A percentile compares a stretch with the other conserved stretches of the same genome.
Evolutionary conservation across 345 rosid genomes (phyloP).

Genomic region (Gossypium herbaceum): DNA sequence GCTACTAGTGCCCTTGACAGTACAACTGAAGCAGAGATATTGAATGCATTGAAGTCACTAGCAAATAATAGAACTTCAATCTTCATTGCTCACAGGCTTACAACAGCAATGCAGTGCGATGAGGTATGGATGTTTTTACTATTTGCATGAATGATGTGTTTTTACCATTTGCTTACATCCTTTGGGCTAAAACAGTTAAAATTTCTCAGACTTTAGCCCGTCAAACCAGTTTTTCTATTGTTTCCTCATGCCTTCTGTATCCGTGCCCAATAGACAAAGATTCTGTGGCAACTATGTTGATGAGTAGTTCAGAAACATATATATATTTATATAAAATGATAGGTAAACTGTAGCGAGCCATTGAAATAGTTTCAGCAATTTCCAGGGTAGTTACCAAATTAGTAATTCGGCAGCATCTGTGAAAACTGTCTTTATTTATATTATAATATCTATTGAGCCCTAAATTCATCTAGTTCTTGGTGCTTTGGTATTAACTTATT

Average conservation of each 20-base stretch:
- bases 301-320: neutral
- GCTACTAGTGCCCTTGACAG: slow-evolving; percentile 99
- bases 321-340: neutral
- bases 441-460: neutral
- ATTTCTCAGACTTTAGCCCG: neutral
- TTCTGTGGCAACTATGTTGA: neutral
- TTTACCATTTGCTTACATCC: neutral
- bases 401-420: neutral
- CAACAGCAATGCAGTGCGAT: slow-evolving; percentile 99
- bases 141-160: neutral
- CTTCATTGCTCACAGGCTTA: slow-evolving; percentile 94
- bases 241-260: neutral
- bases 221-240: neutral
- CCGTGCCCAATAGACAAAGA: neutral
- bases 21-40: slow-evolving; percentile 96
- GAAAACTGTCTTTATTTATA: neutral
- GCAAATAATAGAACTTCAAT: slow-evolving; percentile 83
- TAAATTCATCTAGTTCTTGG: neutral
- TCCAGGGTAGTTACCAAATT: neutral
- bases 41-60: slow-evolving; percentile 77
- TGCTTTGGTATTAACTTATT: neutral
- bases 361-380: slow-evolving; percentile 7
- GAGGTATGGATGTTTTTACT: slow-evolving; percentile 44
- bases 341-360: neutral
- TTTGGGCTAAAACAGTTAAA: neutral